Conservation (phyloP, 192 early-diverging fungal genomes). For the Coemansia sp. region DNA sequence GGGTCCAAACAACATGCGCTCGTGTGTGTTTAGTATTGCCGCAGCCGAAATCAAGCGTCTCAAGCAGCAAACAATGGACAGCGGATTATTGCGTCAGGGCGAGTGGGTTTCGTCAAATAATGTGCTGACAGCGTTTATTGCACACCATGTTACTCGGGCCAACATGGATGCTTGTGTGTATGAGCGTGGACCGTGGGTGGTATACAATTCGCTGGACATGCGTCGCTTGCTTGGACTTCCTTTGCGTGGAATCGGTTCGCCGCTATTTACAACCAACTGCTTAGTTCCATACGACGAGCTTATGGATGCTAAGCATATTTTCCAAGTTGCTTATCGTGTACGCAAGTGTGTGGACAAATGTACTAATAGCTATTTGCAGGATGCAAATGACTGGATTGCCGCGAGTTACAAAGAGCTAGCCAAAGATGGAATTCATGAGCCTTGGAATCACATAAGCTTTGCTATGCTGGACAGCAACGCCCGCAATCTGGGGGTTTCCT, state of each 20-base stretch:
- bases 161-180: conserved; percentile 21
- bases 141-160: conserved; percentile 22
- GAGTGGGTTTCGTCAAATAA: conserved; percentile 40
- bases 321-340: not conserved
- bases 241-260: conserved; percentile 20
- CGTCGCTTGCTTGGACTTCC: conserved; percentile 22
- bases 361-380: not conserved
- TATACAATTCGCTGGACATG: conserved; percentile 36
- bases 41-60: not conserved
- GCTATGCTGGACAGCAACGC: not conserved
- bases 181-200: conserved; percentile 22
- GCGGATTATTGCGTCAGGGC: conserved; percentile 18
- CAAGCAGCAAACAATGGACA: conserved; percentile 8
- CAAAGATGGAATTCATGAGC: not conserved
- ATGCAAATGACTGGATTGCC: not conserved
- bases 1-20: not conserved
- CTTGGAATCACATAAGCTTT: not conserved
- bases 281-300: conserved; percentile 1
- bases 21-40: conserved; percentile 21
- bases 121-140: conserved; percentile 25
- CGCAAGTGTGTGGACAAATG: not conserved
- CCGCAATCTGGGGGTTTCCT: not conserved
- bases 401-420: not conserved
- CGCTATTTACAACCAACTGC: conserved; percentile 23
- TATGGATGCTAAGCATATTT: not conserved